A percentile compares a stretch with the other conserved stretches of the same genome.
Evolutionary conservation across 306 rosid genomes (phyloP).

Genomic region (Sechiopsis laciniata): DNA sequence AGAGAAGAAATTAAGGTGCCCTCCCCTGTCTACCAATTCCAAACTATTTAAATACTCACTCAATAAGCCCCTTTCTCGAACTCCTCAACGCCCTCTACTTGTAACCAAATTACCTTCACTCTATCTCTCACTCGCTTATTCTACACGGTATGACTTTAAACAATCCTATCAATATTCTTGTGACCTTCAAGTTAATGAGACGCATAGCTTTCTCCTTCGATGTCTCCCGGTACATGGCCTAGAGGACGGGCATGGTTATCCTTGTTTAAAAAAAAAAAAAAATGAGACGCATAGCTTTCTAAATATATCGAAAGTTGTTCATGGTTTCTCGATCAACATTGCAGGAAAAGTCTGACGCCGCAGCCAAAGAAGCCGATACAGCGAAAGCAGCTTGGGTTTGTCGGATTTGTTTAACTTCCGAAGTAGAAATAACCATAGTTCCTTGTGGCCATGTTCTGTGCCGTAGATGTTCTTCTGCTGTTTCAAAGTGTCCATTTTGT

Average conservation of each 20-base stretch:
- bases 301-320: not conserved
- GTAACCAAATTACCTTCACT: not conserved
- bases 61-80: not conserved
- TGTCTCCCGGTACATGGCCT: no score
- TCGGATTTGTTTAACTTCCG: slow-evolving; percentile 77
- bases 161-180: not conserved
- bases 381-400: slow-evolving; percentile 94
- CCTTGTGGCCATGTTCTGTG: slow-evolving; percentile 99
- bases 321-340: slow-evolving; percentile 19
- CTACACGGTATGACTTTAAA: not conserved
- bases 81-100: not conserved
- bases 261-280: no score
- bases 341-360: slow-evolving; percentile 73
- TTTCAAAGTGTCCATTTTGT: slow-evolving; percentile 86
- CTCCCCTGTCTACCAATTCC: not conserved
- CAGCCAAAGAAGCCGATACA: slow-evolving; percentile 82
- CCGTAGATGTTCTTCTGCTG: slow-evolving; percentile 84
- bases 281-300: not conserved
- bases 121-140: not conserved
- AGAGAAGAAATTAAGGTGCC: not conserved
- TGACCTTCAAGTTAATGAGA: slow-evolving; percentile 4
- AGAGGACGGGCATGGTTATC: no score
- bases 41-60: not conserved
- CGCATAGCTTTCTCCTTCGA: not conserved
- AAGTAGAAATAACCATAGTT: slow-evolving; percentile 70